phyloP scores from a whole-genome alignment of 2,329 filamentous ascomycete species.

The Pseudofabraea citricarpa region DNA sequence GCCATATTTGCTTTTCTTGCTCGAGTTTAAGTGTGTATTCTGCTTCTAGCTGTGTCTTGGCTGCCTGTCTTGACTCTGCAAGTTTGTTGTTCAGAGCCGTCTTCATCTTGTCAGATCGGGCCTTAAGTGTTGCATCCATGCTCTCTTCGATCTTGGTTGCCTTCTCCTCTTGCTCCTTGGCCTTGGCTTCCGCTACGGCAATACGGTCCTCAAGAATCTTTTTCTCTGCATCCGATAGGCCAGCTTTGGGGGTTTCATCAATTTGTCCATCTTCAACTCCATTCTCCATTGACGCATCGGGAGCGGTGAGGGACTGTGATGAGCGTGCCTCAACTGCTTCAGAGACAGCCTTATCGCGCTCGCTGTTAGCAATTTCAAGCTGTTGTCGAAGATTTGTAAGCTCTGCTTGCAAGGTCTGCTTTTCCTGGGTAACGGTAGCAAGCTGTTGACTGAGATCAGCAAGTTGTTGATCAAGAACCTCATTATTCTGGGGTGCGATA shows the following conservation, averaged over 20 bases:
- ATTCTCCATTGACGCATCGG: conserved; percentile 36
- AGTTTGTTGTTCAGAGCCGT: conserved; percentile 65
- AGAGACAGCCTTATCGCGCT: conserved; percentile 47
- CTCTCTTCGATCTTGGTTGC: conserved; percentile 52
- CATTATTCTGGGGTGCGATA: conserved; percentile 46
- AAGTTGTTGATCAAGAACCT: conserved; percentile 46
- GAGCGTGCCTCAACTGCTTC: conserved; percentile 41
- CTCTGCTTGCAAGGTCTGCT: conserved; percentile 61
- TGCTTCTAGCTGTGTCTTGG: conserved; percentile 47
- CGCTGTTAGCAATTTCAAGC: conserved; percentile 55
- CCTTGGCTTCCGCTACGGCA: conserved; percentile 53
- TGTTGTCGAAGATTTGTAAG: conserved; percentile 51
- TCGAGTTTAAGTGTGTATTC: conserved; percentile 47
- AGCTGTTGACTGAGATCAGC: conserved; percentile 53
- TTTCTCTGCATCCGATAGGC: conserved; percentile 52
- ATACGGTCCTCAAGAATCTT: conserved; percentile 59
- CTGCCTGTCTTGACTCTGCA: conserved; percentile 42
- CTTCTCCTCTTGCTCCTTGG: conserved; percentile 60
- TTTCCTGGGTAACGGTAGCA: conserved; percentile 61
- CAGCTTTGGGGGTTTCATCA: conserved; percentile 32
- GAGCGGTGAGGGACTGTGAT: conserved; percentile 24
- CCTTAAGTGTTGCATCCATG: conserved; percentile 56
- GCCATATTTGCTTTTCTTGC: conserved; percentile 59
- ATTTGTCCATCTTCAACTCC: conserved; percentile 52
- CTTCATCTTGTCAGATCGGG: conserved; percentile 66